Evolutionary conservation across 2,329 filamentous ascomycete genomes (phyloP).

Genomic region (Stachybotrys elegans): DNA sequence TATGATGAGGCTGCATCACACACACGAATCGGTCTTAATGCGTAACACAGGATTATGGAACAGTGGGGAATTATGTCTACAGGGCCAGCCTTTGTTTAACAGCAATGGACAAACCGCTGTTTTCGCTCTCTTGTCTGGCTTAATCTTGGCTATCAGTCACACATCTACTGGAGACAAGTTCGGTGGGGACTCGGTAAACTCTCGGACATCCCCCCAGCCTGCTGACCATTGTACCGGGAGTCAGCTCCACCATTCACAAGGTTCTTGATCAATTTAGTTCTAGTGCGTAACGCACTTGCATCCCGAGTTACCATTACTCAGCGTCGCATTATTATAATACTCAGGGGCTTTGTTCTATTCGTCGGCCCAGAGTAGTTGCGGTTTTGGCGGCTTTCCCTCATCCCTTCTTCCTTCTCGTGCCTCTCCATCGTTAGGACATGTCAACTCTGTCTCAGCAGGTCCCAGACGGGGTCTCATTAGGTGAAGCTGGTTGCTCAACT

Average conservation of each 20-base stretch:
- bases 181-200: not conserved
- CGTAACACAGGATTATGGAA: not conserved
- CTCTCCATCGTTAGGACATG: not conserved
- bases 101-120: not conserved
- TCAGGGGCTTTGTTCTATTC: not conserved
- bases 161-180: not conserved
- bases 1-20: too few relatives aligned
- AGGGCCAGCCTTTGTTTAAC: too few relatives aligned
- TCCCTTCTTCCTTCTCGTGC: not conserved
- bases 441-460: not conserved
- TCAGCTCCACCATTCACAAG: not conserved
- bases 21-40: not conserved
- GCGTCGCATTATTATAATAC: too few relatives aligned
- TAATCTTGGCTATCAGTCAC: not conserved
- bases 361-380: not conserved
- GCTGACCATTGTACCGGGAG: not conserved
- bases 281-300: slow-evolving; percentile 5
- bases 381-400: not conserved
- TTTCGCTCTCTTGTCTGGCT: not conserved
- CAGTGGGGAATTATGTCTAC: too few relatives aligned
- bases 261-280: not conserved
- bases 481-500: not conserved
- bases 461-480: not conserved
- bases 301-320: too few relatives aligned
- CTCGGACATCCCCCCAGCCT: not conserved